Base-by-base conservation (phyloP, 129 eudicot genomes). In the Sambucus nigra region DNA sequence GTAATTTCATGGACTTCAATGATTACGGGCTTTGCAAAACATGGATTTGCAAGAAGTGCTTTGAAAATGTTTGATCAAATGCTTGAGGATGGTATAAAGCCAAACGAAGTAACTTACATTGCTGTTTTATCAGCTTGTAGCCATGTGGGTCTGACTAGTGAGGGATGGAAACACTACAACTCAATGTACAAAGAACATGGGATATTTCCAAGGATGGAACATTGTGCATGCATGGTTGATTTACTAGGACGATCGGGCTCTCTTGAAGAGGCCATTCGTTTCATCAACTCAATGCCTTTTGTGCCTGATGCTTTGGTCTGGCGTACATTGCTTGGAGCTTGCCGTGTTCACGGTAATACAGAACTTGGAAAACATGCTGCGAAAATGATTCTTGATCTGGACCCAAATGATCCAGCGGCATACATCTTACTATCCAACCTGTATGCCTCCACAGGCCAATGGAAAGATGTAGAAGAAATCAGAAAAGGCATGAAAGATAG, bases 91-190 rank as follows among this genome's bases (percentile, higher is more conserved):
- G 46, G 46, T 40, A 40, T 40, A 7, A 0, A 40, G 46, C 46
- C n/a, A 1, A 40, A 40, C n/a, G 46, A 40, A 15, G 46, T 40
- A 7, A 40, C 46, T 13, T 40, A 40, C 16, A 40, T 40, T 7
- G 46, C 46, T 40, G 46, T 14, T 40, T 40, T 40, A 40, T 40
- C 16, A 40, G 46, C 46, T 40, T 40, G 46, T 40, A 40, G 46
- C 46, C 46, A 40, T n/a, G 46, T 40, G 46, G 46, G 46, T 40
- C 2, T 40, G 46, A 40, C 13, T 14, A 40, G 46, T 14, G 46
- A 40, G 46, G 13, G 46, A 14, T 40, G 46, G 46, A 40, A 40
- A 40, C 46, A 40, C 46, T 40, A 7, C 46, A 7, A 40, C 16
- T 40, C n/a, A 40, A 40, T 40, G 46, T 14, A 40, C 46, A 14